phyloP scores from a whole-genome alignment of 1,139 yeast genomes.

The Blastobotrys buckinghamii region DNA sequence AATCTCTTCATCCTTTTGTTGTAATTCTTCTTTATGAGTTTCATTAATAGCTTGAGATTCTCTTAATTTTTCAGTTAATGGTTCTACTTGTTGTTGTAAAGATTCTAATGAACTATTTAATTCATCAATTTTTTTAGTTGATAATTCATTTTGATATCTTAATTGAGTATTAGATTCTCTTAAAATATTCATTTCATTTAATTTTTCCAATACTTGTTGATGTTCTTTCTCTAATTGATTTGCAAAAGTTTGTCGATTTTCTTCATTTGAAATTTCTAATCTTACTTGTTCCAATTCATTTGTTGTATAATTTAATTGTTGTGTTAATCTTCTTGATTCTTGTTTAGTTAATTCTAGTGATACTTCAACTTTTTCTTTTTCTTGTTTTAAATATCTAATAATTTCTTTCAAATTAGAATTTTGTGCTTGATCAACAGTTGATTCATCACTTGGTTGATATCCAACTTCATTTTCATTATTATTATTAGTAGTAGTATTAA shows the following conservation, averaged over 20 bases:
- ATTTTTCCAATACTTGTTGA: slow-evolving; percentile 50
- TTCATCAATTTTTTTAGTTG: slow-evolving; percentile 30
- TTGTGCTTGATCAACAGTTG: slow-evolving; percentile 6
- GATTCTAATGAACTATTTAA: slow-evolving; percentile 35
- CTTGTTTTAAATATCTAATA: slow-evolving; percentile 60
- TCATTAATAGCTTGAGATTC: slow-evolving; percentile 37
- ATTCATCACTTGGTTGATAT: background rate
- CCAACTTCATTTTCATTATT: slow-evolving; percentile 1
- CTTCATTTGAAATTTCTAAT: slow-evolving; percentile 29
- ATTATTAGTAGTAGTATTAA: background rate
- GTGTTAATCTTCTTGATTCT: slow-evolving; percentile 45
- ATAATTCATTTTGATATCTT: slow-evolving; percentile 45
- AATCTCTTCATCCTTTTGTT: slow-evolving; percentile 39
- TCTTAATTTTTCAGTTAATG: slow-evolving; percentile 34
- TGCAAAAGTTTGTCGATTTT: slow-evolving; percentile 39
- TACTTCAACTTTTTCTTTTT: slow-evolving; percentile 66
- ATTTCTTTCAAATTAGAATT: slow-evolving; percentile 48
- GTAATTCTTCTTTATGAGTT: slow-evolving; percentile 40
- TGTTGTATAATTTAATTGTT: slow-evolving; percentile 30
- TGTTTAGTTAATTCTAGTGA: slow-evolving; percentile 47
- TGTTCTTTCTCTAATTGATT: slow-evolving; percentile 44
- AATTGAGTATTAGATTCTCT: slow-evolving; percentile 70
- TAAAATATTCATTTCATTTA: slow-evolving; percentile 62
- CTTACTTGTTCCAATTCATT: slow-evolving; percentile 32
- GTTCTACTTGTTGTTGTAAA: slow-evolving; percentile 31